Evolutionary conservation across 192 early-diverging fungal genomes (phyloP), one percentile per base, ranked within the genome.

Genomic region (Coemansia sp.): DNA sequence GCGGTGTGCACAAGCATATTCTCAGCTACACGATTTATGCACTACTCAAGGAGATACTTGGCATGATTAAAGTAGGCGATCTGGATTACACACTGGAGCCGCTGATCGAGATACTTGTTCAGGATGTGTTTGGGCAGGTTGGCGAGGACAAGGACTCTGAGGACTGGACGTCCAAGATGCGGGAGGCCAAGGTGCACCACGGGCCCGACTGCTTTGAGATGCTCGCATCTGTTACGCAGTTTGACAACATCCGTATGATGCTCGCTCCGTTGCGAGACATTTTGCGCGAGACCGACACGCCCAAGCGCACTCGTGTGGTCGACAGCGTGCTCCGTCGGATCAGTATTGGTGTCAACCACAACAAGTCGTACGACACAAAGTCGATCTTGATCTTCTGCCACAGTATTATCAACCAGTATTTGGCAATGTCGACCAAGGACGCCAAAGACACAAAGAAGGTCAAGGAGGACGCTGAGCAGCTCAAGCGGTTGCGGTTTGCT

Each of bases 1-100:
- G 91, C 5, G 98, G 96, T 44, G 91, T 94, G 62, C 91, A 96
- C 62, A 82, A 92, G 31, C 96, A 98, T 73, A 92, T 99, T 12
- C 87, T 99, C n/a, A 93, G 91, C 42, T 98, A 88, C 75, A 98
- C 96, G 1, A 62, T 97, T 52, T 90, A 98, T 64, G 76, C 89
- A 4, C 72, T 99, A 68, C 68, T 98, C n/a, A 78, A 78, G 20
- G 87, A 87, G 49, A 78, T 94, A 37, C 65, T 85, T 21, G 79
- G 84, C 17, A 82, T 71, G 5, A 28, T 87, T 17, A 62, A 81
- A 17, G 83, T 88, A 2, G 92, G 92, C 22, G 84, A 86, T 4
- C 68, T 98, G 21, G 94, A 99, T 71, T 84, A 87, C 53, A 92
- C 92, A 48, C 66, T 95, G 12, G 83, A 83, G 38, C 78, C 79